A percentile compares a stretch with the other conserved stretches of the same genome.
These are phyloP conservation scores for Solanum clarkiae DNA, from an alignment of 257 asterid genomes.

Conservation along the genomic window DNA sequence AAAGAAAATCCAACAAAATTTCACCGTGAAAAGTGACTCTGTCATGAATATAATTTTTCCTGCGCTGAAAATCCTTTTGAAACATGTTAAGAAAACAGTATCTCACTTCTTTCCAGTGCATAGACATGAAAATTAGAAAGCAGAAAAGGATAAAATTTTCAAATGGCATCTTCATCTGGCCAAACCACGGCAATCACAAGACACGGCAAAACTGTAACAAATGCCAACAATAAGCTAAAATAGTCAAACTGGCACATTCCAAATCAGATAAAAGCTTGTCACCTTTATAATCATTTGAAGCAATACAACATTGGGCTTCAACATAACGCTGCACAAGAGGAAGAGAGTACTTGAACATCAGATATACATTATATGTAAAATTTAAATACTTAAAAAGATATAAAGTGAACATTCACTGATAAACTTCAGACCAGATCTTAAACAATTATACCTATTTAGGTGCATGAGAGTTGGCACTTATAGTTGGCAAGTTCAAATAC, in stretches of 20 bases:
- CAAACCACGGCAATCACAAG: background rate
- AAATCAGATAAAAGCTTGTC: conserved; percentile 10
- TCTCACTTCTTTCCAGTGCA: background rate
- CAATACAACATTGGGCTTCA: conserved; percentile 92
- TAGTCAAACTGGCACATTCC: background rate
- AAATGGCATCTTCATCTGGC: background rate
- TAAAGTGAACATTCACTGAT: background rate
- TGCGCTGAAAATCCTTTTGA: background rate
- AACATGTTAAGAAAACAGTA: background rate
- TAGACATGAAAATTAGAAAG: background rate
- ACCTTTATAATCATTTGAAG: conserved; percentile 97
- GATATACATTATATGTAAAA: background rate
- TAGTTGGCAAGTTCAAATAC: background rate
- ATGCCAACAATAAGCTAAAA: background rate
- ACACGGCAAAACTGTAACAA: background rate
- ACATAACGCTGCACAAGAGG: conserved; percentile 62
- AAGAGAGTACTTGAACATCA: background rate
- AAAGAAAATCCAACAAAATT: background rate
- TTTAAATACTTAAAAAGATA: background rate
- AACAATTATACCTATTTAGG: background rate
- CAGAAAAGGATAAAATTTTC: background rate
- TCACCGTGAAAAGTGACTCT: background rate
- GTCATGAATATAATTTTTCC: background rate
- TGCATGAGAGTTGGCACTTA: background rate
- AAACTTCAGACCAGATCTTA: background rate